A percentile compares a stretch with the other conserved stretches of the same genome.
phyloP scores from a whole-genome alignment of 2,329 filamentous ascomycete species.

The Thelonectria olida region DNA sequence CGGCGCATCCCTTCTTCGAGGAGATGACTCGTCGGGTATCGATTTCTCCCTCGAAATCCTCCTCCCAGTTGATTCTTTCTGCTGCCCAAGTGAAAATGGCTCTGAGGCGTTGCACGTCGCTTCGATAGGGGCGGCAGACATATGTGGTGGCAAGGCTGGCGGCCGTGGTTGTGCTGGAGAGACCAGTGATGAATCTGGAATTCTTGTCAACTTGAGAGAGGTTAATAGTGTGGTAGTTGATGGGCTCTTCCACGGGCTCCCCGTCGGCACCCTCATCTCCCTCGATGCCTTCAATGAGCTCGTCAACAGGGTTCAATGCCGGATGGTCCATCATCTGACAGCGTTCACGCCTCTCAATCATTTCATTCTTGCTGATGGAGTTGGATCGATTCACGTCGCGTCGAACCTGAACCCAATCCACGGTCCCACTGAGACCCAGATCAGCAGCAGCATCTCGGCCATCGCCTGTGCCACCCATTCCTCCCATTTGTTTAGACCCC shows the following conservation, averaged over 20 bases:
- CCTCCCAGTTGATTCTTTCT: slow-evolving; percentile 96
- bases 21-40: slow-evolving; percentile 88
- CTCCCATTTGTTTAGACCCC: slow-evolving; percentile 54
- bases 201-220: slow-evolving; percentile 94
- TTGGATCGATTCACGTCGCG: slow-evolving; percentile 96
- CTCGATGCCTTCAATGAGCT: slow-evolving; percentile 83
- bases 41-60: slow-evolving; percentile 86
- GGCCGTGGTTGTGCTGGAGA: slow-evolving; percentile 84
- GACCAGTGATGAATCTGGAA: slow-evolving; percentile 84
- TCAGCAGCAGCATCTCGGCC: slow-evolving; percentile 70
- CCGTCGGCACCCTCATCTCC: slow-evolving; percentile 92
- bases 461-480: slow-evolving; percentile 47
- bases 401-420: slow-evolving; percentile 97
- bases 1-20: slow-evolving; percentile 81
- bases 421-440: slow-evolving; percentile 69
- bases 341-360: slow-evolving; percentile 83
- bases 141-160: slow-evolving; percentile 88
- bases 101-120: slow-evolving; percentile 89
- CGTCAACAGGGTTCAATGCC: slow-evolving; percentile 88
- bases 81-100: slow-evolving; percentile 98
- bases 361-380: slow-evolving; percentile 88
- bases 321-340: slow-evolving; percentile 96
- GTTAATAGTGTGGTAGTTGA: slow-evolving; percentile 83
- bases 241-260: slow-evolving; percentile 80
- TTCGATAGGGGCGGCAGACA: slow-evolving; percentile 92